These are phyloP conservation scores for Phlebiopsis gigantea DNA, from an alignment of 768 basidiomycete species.

Conservation along the genomic window DNA sequence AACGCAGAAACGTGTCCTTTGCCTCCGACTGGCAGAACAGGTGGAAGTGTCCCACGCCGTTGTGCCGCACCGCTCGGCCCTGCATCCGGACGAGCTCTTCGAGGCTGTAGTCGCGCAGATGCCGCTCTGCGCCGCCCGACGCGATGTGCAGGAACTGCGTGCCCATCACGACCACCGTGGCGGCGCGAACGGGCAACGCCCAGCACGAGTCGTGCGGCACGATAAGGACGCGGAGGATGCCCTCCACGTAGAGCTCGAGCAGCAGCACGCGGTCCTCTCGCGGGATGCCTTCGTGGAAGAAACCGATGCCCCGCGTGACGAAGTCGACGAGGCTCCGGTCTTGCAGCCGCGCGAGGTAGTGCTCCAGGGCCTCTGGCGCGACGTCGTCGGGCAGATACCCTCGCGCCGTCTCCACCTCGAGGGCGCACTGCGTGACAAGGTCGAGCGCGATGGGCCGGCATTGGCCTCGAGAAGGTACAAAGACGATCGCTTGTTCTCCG, in stretches of 20 bases:
- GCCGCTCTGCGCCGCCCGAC: conserved; percentile 48
- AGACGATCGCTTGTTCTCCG: conserved; percentile 62
- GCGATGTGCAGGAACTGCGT: conserved; percentile 73
- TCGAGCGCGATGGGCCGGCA: conserved; percentile 73
- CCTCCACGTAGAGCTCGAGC: conserved; percentile 78
- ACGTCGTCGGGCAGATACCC: conserved; percentile 60
- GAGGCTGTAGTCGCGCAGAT: conserved; percentile 74
- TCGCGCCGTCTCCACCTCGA: conserved; percentile 60
- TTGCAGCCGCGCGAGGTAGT: conserved; percentile 50
- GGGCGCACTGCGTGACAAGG: conserved; percentile 81
- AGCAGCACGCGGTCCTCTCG: conserved; percentile 65
- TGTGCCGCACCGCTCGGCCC: conserved; percentile 64
- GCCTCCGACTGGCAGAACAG: conserved; percentile 89
- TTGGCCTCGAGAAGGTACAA: conserved; percentile 82
- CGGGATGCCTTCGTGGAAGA: conserved; percentile 73
- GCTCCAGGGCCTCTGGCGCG: conserved; percentile 51
- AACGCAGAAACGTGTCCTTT: conserved; percentile 73
- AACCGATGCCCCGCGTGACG: conserved; percentile 80
- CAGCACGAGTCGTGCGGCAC: conserved; percentile 83
- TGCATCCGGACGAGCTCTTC: conserved; percentile 91
- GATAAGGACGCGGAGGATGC: conserved; percentile 74
- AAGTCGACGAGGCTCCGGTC: conserved; percentile 65
- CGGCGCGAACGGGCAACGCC: conserved; percentile 81
- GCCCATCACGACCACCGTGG: conserved; percentile 84
- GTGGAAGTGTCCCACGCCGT: conserved; percentile 59